Evolutionary conservation across 1,284 basidiomycete genomes (phyloP), one percentile per base, ranked within the genome.

Genomic region (Malassezia yamatoensis): DNA sequence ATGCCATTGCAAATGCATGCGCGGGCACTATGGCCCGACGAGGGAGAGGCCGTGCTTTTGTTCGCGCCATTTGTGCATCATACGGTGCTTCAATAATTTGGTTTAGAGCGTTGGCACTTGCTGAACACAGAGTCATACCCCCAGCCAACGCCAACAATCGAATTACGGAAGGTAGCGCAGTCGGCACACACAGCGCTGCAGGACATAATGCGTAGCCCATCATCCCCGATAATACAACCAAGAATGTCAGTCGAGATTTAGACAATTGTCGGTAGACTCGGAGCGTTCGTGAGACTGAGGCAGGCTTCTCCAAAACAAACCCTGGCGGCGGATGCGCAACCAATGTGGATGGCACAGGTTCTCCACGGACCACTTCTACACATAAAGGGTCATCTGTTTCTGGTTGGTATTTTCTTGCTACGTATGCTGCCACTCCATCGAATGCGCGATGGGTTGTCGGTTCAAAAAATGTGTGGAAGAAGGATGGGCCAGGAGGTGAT

Each of bases 21-120:
- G 87, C 76, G 0, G 90, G 85, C 1, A 84, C 84, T 53, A 98
- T 83, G 8, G 84, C 83, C 34, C 86, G 80, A 12, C 87, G 82
- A 0, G 90, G 90, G n/a, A 99, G 82, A 0, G 91, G 91, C 21
- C 94, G 80, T 45, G 81, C 84, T 15, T 91, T 82, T 0, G 94
- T 99, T 37, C 94, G 83, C 0, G 84, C 81, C 84, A 96, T 98
- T 75, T 99, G 94, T 0, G 94, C 90, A 72, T 99, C 94, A 60
- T 93, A 88, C 0, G 94, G 94, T 3, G 88, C 81, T 76, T 99
- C 94, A 68, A 91, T 85, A 3, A 98, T 78, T 76, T 99, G 90
- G 77, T 99, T 99, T 64, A 96, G 80, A 0, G 91, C 82, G 74
- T 96, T 96, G 21, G 94, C 94, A 0, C 90, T 88, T 1, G 90